Base-by-base conservation (phyloP, 441 rosid species). In the Aquilaria agallochum region DNA sequence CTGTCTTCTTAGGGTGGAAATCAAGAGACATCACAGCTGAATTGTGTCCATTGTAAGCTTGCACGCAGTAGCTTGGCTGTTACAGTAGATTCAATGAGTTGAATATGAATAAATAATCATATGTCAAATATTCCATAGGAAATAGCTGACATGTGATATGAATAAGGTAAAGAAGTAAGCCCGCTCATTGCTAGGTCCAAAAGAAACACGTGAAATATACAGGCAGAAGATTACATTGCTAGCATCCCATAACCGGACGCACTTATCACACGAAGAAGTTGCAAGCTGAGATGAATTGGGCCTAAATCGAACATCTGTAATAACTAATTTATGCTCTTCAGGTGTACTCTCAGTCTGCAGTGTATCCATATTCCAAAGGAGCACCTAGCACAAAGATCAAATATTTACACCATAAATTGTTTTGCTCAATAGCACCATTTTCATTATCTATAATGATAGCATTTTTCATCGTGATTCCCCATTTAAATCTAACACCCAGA, bases 311-410 rank as follows among this genome's bases (percentile, higher is more conserved):
- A 87, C 77, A 68, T 87, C 91, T 14, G 95, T 85, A n/a, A 87
- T 76, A 32, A 80, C 78, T 27, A 58, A 56, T 55, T 74, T 87
- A 75, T 89, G 96, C 58, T 79, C 92, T 20, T 89, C 92, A 1
- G 83, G 71, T 6, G 78, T 76, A 65, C 65, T 77, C 66, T 80
- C 87, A 9, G 86, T 84, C 63, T 75, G 77, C 62, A 79, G 72
- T 12, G 78, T 86, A 62, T 86, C 87, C 92, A 86, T 89, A 79
- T 84, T 86, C 90, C 92, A 89, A 3, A 86, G 66, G 48, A 81
- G 70, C 67, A 88, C 87, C 92, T 88, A 53, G 62, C 65, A 34
- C 63, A 64, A 20, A 48, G n/a, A 56, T 30, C 56, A 59, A 52
- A 42, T 42, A 15, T 52, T 27, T 42, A 53, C 63, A 64, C 11